Base-by-base conservation (phyloP, 495 filamentous ascomycete species). In the Pyrenula massariospora region DNA sequence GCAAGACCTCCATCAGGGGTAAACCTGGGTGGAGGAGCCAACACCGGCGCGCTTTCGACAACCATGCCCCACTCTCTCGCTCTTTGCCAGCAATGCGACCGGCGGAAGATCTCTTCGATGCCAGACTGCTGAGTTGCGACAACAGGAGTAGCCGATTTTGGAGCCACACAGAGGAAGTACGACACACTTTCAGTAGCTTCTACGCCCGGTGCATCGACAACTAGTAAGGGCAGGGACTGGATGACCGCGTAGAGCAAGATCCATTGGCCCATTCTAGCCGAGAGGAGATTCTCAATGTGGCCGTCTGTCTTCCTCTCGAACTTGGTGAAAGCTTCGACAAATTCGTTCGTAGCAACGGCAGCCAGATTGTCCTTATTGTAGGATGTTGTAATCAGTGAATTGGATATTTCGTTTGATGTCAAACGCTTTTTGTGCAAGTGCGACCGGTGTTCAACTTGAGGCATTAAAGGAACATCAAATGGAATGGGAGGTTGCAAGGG, bases 111-210 rank as follows among this genome's bases (percentile, higher is more conserved):
- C 51, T 86, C 91, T 63, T 96, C 92, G 23, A 94, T 83, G 75
- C 42, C 81, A 83, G 51, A 77, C 76, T 48, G 85, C 81, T 25
- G 84, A 84, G 47, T 82, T 80, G 24, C 91, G 84, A 58, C 87
- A 83, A 66, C 89, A 90, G 91, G 91, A 91, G 60, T 82, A 84
- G 64, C 83, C 81, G 60, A 80, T 80, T 24, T 77, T 76, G 56
- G 81, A 81, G 57, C 85, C 66, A 95, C 82, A 70, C 91, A 97
- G n/a, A 97, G 79, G 75, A 96, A 97, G 71, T 97, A 95, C 67
- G 96, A 94, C 11, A 95, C 90, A 2, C 84, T 85, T 24, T 95
- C 83, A 0, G 79, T 86, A 60, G 77, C 92, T 57, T 79, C 78
- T 48, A 95, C 69, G 11, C 82, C 87, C 1, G 87, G 87, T 2